Base-by-base conservation (phyloP, 1,284 basidiomycete species). In the Ustilago shanxiensis region DNA sequence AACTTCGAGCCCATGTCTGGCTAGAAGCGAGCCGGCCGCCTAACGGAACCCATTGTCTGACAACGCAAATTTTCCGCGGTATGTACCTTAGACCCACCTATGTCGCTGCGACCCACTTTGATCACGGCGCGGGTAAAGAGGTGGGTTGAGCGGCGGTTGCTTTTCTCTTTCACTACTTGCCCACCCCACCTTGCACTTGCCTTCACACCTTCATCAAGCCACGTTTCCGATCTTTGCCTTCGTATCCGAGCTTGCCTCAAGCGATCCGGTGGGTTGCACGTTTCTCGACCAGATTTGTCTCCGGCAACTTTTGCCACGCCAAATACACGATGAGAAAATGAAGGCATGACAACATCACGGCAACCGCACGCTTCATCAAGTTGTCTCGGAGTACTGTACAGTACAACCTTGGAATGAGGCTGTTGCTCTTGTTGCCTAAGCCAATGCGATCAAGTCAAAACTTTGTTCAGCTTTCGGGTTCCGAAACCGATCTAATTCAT, bases 401-500 rank as follows among this genome's bases (percentile, higher is more conserved):
- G n/a, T 13, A n/a, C 54, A 39, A 56, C 37, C 14, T 44, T 56
- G 39, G 13, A 4, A 35, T 26, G 54, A 41, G 10, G 6, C 22
- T 26, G 47, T 24, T 14, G 26, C 28, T 24, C 16, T 14, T 56
- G 24, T 41, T 24, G 20, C 13, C 41, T 45, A 4, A n/a, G 31
- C 18, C 50, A 33, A 31, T 31, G 50, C 28, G 29, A n/a, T 10
- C 14, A 35, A 24, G 22, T 20, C 31, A 24, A 54, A 39, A 54
- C 52, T 54, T 37, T 54, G 52, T 37, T 54, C 31, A 11, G 8
- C 33, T 41, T 26, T 66, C 53, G 65, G 65, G 41, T 35, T 51
- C 58, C 65, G 53, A 51, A 35, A 55, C 28, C 33, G 58, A 60
- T 20, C 47, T 28, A 60, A 29, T 60, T 56, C 28, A 55, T 66